These are phyloP conservation scores for Thelonectria discophora DNA, from an alignment of 2,329 filamentous ascomycete species.

Conservation along the genomic window DNA sequence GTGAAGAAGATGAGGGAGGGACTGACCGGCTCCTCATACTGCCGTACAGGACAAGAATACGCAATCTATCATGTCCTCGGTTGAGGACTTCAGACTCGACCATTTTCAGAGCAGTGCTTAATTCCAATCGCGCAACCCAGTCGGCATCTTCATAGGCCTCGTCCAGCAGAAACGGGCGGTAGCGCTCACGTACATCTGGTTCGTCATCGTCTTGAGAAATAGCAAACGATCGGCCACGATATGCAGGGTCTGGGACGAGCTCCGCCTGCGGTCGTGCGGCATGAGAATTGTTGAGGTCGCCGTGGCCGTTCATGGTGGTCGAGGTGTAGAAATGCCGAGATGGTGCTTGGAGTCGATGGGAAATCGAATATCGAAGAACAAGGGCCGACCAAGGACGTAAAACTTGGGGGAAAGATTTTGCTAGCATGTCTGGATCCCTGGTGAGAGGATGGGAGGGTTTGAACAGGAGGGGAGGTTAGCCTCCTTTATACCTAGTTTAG, in stretches of 20 bases:
- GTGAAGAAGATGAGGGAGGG: not conserved
- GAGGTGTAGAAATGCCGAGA: not conserved
- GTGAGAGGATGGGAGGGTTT: not conserved
- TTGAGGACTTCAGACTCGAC: conserved; percentile 55
- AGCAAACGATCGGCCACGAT: conserved; percentile 50
- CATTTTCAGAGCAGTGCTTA: conserved; percentile 61
- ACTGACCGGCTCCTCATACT: conserved; percentile 58
- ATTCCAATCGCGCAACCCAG: conserved; percentile 66
- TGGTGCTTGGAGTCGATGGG: not conserved
- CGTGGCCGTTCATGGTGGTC: conserved; percentile 38
- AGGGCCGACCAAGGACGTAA: not conserved
- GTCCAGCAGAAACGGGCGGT: conserved; percentile 65
- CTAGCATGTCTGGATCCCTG: not conserved
- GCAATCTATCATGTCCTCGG: conserved; percentile 50
- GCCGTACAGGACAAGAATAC: conserved; percentile 68
- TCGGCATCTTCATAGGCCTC: conserved; percentile 52
- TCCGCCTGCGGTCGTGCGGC: conserved; percentile 35
- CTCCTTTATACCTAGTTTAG: not conserved
- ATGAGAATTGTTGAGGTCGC: conserved; percentile 47
- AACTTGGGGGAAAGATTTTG: not conserved
- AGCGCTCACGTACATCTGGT: conserved; percentile 53
- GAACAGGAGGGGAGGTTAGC: not conserved
- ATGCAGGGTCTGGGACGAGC: conserved; percentile 35
- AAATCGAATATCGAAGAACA: not conserved
- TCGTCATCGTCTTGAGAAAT: conserved; percentile 59